These are phyloP conservation scores for Macrocystidia cucumis DNA, from an alignment of 1,284 basidiomycete species.

Conservation along the genomic window DNA sequence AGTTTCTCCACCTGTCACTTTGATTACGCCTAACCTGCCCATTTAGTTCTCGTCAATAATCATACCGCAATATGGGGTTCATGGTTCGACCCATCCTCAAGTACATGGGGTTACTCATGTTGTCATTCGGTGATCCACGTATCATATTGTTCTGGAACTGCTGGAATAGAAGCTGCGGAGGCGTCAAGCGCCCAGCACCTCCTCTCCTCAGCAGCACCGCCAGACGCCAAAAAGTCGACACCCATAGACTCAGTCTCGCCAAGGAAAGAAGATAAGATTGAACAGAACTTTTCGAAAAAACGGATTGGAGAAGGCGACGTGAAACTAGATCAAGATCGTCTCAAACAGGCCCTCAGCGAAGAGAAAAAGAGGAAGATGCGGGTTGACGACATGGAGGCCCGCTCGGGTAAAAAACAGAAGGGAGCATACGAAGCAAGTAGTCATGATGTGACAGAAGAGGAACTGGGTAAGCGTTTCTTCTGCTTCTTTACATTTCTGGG, in stretches of 20 bases:
- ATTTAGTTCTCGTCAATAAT: conserved; percentile 83
- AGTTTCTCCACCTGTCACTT: conserved; percentile 5
- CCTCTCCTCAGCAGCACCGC: conserved; percentile 32
- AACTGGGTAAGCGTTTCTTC: conserved; percentile 61
- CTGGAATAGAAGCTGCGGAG: conserved; percentile 74
- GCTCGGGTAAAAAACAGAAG: conserved; percentile 54
- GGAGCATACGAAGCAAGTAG: conserved; percentile 33
- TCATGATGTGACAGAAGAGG: conserved; percentile 85
- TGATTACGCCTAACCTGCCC: conserved; percentile 7
- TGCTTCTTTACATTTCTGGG: conserved; percentile 6
- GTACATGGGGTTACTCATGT: conserved; percentile 91
- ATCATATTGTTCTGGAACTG: conserved; percentile 90
- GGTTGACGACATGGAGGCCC: conserved; percentile 51
- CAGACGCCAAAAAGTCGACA: conserved; percentile 14
- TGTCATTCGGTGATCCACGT: conserved; percentile 85
- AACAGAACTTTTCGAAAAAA: conserved; percentile 60
- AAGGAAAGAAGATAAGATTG: conserved; percentile 36
- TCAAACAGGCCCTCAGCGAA: conserved; percentile 66
- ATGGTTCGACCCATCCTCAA: conserved; percentile 72
- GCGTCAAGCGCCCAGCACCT: conserved; percentile 67
- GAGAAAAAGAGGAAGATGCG: conserved; percentile 73
- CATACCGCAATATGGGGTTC: conserved; percentile 96
- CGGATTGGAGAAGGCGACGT: conserved; percentile 72
- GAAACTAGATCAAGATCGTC: conserved; percentile 57
- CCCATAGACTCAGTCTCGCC: conserved; percentile 12